Evolutionary conservation across 495 filamentous ascomycete genomes (phyloP).

Genomic region (Xylaria scruposa): DNA sequence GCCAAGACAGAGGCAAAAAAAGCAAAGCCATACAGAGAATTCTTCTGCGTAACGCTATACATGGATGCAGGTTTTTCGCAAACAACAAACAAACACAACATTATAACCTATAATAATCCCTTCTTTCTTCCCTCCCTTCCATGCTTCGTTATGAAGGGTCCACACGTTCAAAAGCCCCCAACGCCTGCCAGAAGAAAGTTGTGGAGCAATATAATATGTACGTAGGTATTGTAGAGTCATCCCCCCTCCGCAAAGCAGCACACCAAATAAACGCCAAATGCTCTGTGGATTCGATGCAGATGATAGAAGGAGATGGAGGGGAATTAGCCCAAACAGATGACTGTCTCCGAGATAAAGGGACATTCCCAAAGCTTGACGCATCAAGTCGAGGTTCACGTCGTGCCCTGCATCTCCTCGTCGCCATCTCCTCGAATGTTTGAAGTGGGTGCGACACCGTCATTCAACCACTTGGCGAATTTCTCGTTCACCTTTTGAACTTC

Average conservation of each 20-base stretch:
- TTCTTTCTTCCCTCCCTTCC: not conserved
- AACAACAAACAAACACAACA: not conserved
- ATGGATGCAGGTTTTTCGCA: slow-evolving; percentile 9
- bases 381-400: slow-evolving; percentile 16
- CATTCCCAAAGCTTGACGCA: no score
- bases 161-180: slow-evolving; percentile 2
- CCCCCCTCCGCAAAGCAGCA: not conserved
- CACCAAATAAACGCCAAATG: slow-evolving; percentile 8
- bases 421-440: slow-evolving; percentile 29
- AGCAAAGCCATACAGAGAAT: not conserved
- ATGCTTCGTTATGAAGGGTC: not conserved
- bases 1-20: not conserved
- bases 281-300: slow-evolving; percentile 6
- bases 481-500: slow-evolving; percentile 73
- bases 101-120: slow-evolving; percentile 2
- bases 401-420: slow-evolving; percentile 38
- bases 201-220: not conserved
- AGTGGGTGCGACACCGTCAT: slow-evolving; percentile 41
- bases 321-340: not conserved
- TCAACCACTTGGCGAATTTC: slow-evolving; percentile 62
- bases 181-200: slow-evolving; percentile 3
- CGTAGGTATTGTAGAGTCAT: not conserved
- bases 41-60: slow-evolving; percentile 3
- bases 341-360: no score
- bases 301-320: not conserved